Evolutionary conservation across 2,329 filamentous ascomycete genomes (phyloP), one percentile per base, ranked within the genome.

Genomic region (Diaporthe caulivora): DNA sequence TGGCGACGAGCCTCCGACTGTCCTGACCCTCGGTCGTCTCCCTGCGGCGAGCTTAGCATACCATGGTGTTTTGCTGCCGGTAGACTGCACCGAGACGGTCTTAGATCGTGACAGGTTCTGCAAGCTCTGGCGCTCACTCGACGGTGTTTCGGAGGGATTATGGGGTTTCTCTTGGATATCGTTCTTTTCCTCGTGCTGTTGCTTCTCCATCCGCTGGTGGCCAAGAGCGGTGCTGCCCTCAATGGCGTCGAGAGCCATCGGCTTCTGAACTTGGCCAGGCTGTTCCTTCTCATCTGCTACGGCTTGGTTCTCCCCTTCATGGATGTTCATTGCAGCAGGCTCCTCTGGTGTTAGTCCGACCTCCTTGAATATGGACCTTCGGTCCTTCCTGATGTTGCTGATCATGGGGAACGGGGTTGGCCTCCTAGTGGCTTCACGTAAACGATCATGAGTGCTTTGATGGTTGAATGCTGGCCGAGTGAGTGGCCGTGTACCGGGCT

Each of bases 281-380:
- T 21, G 31, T 13, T 82, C 78, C 44, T 77, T 77, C 60, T 80
- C 80, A 17, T 81, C 79, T 72, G 79, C 81, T 53, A 83, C 81
- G 76, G 69, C 70, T 72, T 67, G 78, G 65, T 40, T 76, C 73
- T 70, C n/a, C n/a, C n/a, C 76, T 69, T 37, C 77, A 71, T 73
- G 74, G 53, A 77, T 71, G 70, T 78, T 71, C 9, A 72, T 73
- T 17, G 71, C 62, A 37, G 77, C 75, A 47, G 78, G 77, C n/a
- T 79, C 78, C 42, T 83, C 83, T 54, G 84, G 81, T 64, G 83
- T 80, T 26, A 89, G 77, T 6, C 87, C 88, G 53, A 86, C 78
- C 79, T 90, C 88, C 77, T 82, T 87, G 76, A 90, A 90, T 72
- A 89, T 81, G 29, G 87, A 89, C 76, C 82, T 85, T 64, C 87